phyloP scores from a whole-genome alignment of 1,284 basidiomycete species.

The Cutaneotrichosporon sp. region DNA sequence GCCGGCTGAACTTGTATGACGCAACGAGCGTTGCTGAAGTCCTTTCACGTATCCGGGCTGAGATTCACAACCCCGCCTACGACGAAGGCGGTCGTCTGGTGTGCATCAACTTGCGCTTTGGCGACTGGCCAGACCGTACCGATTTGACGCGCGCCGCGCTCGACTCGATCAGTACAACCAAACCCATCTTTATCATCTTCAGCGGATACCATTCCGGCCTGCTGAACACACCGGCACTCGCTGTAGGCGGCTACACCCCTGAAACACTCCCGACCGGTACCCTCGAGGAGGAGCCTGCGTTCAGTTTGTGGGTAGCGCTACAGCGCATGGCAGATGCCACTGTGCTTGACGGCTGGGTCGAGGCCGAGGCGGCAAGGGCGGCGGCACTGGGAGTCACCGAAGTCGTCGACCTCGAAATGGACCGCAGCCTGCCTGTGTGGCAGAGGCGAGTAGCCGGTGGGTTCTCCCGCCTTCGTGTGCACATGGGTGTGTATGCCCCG shows the following conservation, averaged over 20 bases:
- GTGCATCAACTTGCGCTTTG: constrained; percentile 25
- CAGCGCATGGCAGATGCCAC: constrained; percentile 21
- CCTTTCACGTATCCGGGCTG: constrained; percentile 15
- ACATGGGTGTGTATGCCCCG: constrained; percentile 36
- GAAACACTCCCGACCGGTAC: constrained; percentile 17
- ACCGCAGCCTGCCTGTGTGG: constrained; percentile 31
- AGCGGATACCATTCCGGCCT: constrained; percentile 38
- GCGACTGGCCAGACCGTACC: constrained; percentile 30
- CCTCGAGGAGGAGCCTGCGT: constrained; percentile 31
- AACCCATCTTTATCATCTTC: constrained; percentile 32
- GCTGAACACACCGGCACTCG: constrained; percentile 29
- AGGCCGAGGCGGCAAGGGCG: constrained; percentile 25
- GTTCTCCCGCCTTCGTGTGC: constrained; percentile 30
- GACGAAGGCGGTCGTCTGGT: constrained; percentile 19
- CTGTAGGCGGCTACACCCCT: constrained; percentile 17
- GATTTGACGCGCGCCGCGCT: constrained; percentile 22
- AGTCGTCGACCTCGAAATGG: constrained; percentile 44
- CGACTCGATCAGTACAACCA: constrained; percentile 19
- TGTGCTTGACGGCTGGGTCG: constrained; percentile 26
- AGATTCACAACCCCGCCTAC: constrained; percentile 18
- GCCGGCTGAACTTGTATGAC: constrained; percentile 24
- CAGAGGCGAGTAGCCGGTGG: constrained; percentile 24
- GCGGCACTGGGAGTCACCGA: constrained; percentile 38
- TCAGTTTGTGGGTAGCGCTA: constrained; percentile 22
- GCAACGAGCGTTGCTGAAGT: constrained; percentile 22